These are phyloP conservation scores for Malbranchea cinnamomea DNA, from an alignment of 2,329 filamentous ascomycete species.

Conservation along the genomic window DNA sequence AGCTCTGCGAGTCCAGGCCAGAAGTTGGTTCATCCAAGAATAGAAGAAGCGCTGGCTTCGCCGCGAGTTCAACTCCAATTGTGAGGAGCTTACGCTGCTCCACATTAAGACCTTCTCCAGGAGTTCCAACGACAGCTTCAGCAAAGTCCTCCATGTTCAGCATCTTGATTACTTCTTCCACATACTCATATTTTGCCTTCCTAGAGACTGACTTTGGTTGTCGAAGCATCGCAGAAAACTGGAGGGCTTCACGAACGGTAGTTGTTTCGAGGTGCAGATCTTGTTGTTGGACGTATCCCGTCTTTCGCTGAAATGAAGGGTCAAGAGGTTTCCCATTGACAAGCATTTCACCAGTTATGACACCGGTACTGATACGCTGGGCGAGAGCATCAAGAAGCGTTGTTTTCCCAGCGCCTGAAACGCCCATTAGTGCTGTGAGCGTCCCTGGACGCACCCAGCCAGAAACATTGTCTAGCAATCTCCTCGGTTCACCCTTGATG, in stretches of 20 bases:
- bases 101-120: conserved; percentile 55
- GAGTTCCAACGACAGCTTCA: conserved; percentile 74
- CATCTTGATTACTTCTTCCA: conserved; percentile 75
- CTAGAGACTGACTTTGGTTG: conserved; percentile 59
- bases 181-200: conserved; percentile 67
- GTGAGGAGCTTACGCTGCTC: conserved; percentile 60
- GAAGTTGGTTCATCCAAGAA: conserved; percentile 91
- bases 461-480: conserved; percentile 39
- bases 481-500: conserved; percentile 35
- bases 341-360: conserved; percentile 51
- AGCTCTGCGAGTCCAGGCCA: conserved; percentile 78
- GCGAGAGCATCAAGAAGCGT: conserved; percentile 45
- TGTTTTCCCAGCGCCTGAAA: conserved; percentile 48
- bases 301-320: conserved; percentile 47
- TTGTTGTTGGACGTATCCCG: conserved; percentile 54
- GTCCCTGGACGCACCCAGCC: conserved; percentile 43
- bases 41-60: conserved; percentile 70
- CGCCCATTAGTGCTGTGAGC: conserved; percentile 45
- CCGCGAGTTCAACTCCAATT: conserved; percentile 83
- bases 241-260: conserved; percentile 74
- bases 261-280: conserved; percentile 68
- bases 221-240: conserved; percentile 70
- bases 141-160: conserved; percentile 80
- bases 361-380: conserved; percentile 43
- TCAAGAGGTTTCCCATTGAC: conserved; percentile 46